Conservation (phyloP, 345 rosid species). For the Salix exigua region DNA sequence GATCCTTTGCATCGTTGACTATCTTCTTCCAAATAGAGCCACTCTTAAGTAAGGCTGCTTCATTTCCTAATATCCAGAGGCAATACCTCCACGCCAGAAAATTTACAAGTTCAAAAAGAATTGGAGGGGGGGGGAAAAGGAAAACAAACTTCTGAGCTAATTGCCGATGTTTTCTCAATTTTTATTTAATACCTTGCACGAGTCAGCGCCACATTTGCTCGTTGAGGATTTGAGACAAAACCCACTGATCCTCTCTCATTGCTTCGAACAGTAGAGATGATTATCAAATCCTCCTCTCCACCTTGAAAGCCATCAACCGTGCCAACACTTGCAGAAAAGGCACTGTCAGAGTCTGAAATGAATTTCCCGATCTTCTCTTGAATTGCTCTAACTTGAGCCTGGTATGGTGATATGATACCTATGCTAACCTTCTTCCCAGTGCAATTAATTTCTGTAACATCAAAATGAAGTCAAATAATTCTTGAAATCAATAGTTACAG, state of each 20-base stretch:
- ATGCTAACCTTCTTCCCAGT: conserved; percentile 3
- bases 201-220: conserved; percentile 16
- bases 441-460: neutral
- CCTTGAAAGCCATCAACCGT: conserved; percentile 57
- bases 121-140: neutral
- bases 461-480: neutral
- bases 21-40: conserved; percentile 35
- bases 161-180: neutral
- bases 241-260: conserved; percentile 38
- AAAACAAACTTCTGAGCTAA: neutral
- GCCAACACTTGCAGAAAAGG: conserved; percentile 31
- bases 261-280: conserved; percentile 49
- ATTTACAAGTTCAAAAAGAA: too few relatives aligned
- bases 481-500: neutral
- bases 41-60: conserved; percentile 26
- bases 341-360: neutral
- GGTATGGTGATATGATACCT: conserved; percentile 24
- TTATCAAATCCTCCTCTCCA: conserved; percentile 44
- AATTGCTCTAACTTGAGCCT: conserved; percentile 33
- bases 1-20: conserved; percentile 31
- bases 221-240: conserved; percentile 22
- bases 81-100: conserved; percentile 24
- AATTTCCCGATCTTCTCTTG: conserved; percentile 33
- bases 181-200: conserved; percentile 34
- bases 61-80: conserved; percentile 52